These are phyloP conservation scores for Seminavis robusta DNA, from an alignment of 108 stramenopile genomes.

Conservation along the genomic window DNA sequence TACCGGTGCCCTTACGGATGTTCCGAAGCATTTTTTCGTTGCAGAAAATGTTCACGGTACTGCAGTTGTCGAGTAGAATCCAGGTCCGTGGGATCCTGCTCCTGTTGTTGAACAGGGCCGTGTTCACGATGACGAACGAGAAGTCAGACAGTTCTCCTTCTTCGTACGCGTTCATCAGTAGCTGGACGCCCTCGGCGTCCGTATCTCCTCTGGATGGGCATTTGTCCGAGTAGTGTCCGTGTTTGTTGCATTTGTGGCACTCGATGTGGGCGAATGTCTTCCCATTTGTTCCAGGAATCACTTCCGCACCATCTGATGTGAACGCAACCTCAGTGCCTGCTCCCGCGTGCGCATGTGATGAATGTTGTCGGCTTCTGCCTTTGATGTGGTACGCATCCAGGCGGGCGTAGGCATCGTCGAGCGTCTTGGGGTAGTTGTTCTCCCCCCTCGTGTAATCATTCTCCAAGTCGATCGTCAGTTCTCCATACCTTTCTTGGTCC, in stretches of 20 bases:
- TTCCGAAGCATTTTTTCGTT: constrained; percentile 24
- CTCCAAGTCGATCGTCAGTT: background rate
- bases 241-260: background rate
- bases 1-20: constrained; percentile 9
- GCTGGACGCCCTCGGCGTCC: too few relatives aligned
- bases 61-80: constrained; percentile 38
- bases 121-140: background rate
- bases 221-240: background rate
- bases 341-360: too few relatives aligned
- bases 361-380: too few relatives aligned
- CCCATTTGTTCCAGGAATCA: too few relatives aligned
- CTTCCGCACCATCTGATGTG: too few relatives aligned
- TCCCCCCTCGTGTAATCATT: background rate
- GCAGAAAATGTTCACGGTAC: constrained; percentile 25
- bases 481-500: background rate
- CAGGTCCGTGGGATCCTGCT: background rate
- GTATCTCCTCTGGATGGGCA: background rate
- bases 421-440: constrained; percentile 23
- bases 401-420: constrained; percentile 15
- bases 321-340: too few relatives aligned
- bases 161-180: too few relatives aligned
- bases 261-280: background rate
- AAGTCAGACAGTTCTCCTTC: too few relatives aligned
- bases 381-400: too few relatives aligned
- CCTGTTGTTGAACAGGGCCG: background rate